Evolutionary conservation across 257 asterid genomes (phyloP).

Genomic region (Solanum verrucosum): DNA sequence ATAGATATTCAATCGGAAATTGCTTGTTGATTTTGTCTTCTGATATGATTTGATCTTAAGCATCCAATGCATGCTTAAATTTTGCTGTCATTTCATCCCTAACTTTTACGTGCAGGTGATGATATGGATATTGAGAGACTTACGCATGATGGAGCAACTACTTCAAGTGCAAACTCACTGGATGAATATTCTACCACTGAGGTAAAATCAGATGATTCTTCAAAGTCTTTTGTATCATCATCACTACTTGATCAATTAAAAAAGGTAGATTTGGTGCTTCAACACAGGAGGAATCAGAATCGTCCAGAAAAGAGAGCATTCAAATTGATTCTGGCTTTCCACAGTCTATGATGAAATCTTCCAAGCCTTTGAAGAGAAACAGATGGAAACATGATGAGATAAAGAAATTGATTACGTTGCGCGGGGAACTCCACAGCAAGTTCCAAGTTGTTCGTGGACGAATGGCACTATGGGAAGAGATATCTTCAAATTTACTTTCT

Average conservation of each 20-base stretch:
- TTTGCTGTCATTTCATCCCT: not conserved
- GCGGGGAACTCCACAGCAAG: constrained; percentile 74
- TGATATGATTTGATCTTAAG: not conserved
- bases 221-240: constrained; percentile 33
- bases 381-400: constrained; percentile 93
- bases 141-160: constrained; percentile 26
- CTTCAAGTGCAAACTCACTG: constrained; percentile 19
- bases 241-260: constrained; percentile 7
- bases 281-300: constrained; percentile 23
- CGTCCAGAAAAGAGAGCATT: constrained; percentile 20
- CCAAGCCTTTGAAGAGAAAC: constrained; percentile 54
- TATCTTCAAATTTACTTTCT: constrained; percentile 54
- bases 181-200: constrained; percentile 14
- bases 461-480: constrained; percentile 98
- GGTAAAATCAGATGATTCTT: constrained; percentile 38
- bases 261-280: constrained; percentile 18
- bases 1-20: not conserved
- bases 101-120: constrained; percentile 19
- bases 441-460: constrained; percentile 89
- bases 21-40: not conserved
- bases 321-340: constrained; percentile 31
- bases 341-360: constrained; percentile 33
- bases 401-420: constrained; percentile 60
- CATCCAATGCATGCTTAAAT: not conserved
- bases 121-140: constrained; percentile 23